These are phyloP conservation scores for Kluyveromyces marxianus DNA, from an alignment of 1,139 yeast species.

Conservation along the genomic window DNA sequence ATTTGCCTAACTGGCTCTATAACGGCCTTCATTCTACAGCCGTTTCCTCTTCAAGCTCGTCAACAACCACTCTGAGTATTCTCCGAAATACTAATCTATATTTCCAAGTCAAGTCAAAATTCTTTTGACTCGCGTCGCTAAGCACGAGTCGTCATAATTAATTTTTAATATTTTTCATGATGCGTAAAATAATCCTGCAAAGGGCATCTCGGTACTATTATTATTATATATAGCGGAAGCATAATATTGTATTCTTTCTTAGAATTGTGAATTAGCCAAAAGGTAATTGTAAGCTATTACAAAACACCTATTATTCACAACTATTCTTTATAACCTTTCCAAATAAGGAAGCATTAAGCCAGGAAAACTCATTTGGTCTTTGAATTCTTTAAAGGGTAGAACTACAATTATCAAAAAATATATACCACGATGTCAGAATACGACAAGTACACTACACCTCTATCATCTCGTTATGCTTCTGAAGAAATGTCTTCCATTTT, in stretches of 20 bases:
- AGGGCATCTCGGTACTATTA: too few species aligned
- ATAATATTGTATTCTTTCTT: too few species aligned
- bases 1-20: too few species aligned
- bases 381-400: too few species aligned
- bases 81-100: not conserved
- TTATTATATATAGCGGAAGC: too few species aligned
- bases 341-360: too few species aligned
- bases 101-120: not conserved
- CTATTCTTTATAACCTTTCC: too few species aligned
- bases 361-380: too few species aligned
- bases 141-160: not conserved
- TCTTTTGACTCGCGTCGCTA: conserved; percentile 3
- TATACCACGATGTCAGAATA: conserved; percentile 35
- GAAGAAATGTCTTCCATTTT: conserved; percentile 92
- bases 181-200: too few species aligned
- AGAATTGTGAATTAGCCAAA: too few species aligned
- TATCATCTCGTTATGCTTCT: conserved; percentile 95
- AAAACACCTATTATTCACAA: too few species aligned
- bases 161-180: not conserved
- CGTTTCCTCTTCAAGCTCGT: not conserved
- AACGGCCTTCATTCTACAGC: not conserved
- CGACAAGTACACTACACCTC: conserved; percentile 83
- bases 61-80: not conserved
- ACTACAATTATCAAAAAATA: not conserved
- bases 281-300: too few species aligned